A percentile compares a stretch with the other conserved stretches of the same genome.
These are phyloP conservation scores for Ramaria sp. DNA, from an alignment of 768 basidiomycete species.

Conservation along the genomic window DNA sequence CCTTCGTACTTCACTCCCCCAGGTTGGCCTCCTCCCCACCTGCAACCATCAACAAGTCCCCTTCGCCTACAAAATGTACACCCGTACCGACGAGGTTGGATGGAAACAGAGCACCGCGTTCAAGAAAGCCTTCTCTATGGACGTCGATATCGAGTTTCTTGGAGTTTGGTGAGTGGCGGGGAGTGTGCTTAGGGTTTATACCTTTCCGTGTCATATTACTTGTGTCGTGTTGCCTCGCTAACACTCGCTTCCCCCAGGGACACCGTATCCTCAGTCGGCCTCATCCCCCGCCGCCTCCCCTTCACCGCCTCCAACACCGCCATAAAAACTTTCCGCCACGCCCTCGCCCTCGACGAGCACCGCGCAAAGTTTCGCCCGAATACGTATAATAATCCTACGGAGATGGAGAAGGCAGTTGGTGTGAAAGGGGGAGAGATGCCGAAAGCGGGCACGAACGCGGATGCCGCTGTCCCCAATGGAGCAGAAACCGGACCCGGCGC, in stretches of 20 bases:
- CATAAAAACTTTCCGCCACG: conserved; percentile 60
- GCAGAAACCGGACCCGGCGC: neutral
- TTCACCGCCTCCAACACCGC: conserved; percentile 53
- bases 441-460: neutral
- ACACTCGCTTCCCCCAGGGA: conserved; percentile 45
- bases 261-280: conserved; percentile 56
- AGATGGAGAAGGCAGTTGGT: conserved; percentile 31
- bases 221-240: conserved; percentile 3
- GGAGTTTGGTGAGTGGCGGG: conserved; percentile 48
- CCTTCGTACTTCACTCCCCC: no score
- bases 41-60: conserved; percentile 69
- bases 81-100: conserved; percentile 41
- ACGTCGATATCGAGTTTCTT: conserved; percentile 61
- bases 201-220: conserved; percentile 11
- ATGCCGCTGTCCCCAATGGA: neutral
- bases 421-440: conserved; percentile 43
- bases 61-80: conserved; percentile 72
- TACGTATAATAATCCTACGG: conserved; percentile 33
- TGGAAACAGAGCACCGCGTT: conserved; percentile 59
- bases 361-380: conserved; percentile 43
- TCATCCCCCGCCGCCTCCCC: conserved; percentile 52
- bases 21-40: conserved; percentile 63
- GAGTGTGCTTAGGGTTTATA: conserved; percentile 8
- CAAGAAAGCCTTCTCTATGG: conserved; percentile 68
- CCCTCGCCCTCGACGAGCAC: conserved; percentile 57